Base-by-base conservation (phyloP, 2,329 filamentous ascomycete species). In the Microdochium nivale region DNA sequence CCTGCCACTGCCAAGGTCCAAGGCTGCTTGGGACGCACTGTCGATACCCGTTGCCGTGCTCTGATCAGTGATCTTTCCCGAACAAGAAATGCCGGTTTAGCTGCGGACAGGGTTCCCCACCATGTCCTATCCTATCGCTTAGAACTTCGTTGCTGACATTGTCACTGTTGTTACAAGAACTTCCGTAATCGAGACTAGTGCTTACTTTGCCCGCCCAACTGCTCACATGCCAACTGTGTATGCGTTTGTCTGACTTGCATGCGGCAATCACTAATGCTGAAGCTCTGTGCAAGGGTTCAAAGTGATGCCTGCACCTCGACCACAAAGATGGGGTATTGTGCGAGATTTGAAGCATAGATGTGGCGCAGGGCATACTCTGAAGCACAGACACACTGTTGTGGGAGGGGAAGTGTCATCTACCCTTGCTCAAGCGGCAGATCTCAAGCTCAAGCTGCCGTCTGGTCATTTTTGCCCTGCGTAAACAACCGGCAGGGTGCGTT, bases 161-260 rank as follows among this genome's bases (percentile, higher is more conserved):
- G 24, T 47, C 30, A 24, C 11, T 47, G 46, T 21, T 27, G 14
- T 27, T 47, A 30, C 5, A 3, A n/a, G 24, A 8, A 47, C 30
- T 47, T 33, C 49, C 56, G 52, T 50, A 21, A 56, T 53, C 32
- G 52, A 53, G 52, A 49, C 52, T 59, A 59, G 57, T 48, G 58
- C 58, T 60, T 59, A 60, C 58, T 52, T 50, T 13, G 10, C 40
- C 40, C 16, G 5, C 16, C 40, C 19, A 7, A 23, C 3, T 44
- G 19, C 40, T 44, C 40, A 23, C 19, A 23, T 19, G 40, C 23
- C 40, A 44, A 44, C 16, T 44, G 14, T 44, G 19, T 44, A 7
- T 16, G 19, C 13, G 19, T 44, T 23, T 44, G 40, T 44, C 40
- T 44, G 40, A 44, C 40, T 21, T 44, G 40, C 40, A 44, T 44